Base-by-base conservation (phyloP, 805 yeast genomes). In the Wickerhamiella azyma region DNA sequence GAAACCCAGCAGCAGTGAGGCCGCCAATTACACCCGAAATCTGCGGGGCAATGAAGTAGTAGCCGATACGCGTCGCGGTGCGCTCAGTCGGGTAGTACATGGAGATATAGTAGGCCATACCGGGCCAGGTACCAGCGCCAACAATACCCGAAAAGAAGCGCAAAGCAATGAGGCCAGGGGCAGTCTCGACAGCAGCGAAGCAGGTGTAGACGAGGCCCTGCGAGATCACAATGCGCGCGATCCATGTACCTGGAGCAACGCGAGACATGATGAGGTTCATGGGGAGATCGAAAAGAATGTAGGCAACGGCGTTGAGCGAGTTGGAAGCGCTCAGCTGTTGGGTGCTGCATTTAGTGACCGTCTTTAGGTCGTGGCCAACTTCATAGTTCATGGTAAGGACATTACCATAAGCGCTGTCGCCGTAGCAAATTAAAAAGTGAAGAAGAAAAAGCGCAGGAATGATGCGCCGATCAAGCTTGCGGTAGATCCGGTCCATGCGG, bases 91-190 rank as follows among this genome's bases (percentile, higher is more conserved):
- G 94, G 57, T 85, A 85, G 89, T 94, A 85, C 55, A 84, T 65
- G 0, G 88, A 75, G 37, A 85, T 69, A 56, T 85, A 85, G 63
- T 84, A 85, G 17, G 85, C 76, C 80, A 85, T 69, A 9, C 94
- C 94, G 1, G 94, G 94, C 94, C 94, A 84, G 4, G 84, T 76
- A 36, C 94, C 94, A 10, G 94, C 92, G 43, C 84, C 84, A 47
- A 79, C 81, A 46, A 80, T 53, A 41, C 94, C 94, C 26, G 81
- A 72, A 47, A 85, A 69, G 48, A 84, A 76, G 52, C 94, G 69
- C 36, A 77, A 62, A 2, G 86, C 94, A 47, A 77, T 76, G 26
- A 85, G 66, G 5, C 89, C 89, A 8, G 70, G 57, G 3, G 72
- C 64, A 45, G 68, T 71, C n/a, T 59, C 50, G 48, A 83, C 65